Evolutionary conservation across 2,329 filamentous ascomycete species (phyloP).

Genomic region (Aspergillus felis): DNA sequence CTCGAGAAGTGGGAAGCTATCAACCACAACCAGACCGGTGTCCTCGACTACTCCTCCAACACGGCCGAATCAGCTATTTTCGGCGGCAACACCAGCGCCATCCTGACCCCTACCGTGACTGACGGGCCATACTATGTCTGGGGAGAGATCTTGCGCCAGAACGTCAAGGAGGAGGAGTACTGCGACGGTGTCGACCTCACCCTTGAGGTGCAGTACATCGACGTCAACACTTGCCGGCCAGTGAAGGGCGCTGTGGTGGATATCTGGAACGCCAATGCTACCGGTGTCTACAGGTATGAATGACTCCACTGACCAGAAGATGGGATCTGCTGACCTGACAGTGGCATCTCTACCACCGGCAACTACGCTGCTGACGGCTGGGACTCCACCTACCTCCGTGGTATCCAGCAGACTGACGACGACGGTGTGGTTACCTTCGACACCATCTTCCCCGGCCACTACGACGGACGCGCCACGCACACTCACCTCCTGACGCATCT

Average conservation of each 20-base stretch:
- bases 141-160: conserved; percentile 41
- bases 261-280: conserved; percentile 48
- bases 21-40: conserved; percentile 37
- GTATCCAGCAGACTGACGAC: conserved; percentile 44
- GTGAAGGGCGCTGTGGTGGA: conserved; percentile 39
- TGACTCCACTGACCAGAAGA: conserved; percentile 4
- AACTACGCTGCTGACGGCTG: conserved; percentile 29
- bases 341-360: conserved; percentile 24
- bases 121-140: conserved; percentile 46
- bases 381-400: conserved; percentile 47
- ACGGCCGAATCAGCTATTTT: conserved; percentile 33
- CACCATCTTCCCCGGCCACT: conserved; percentile 48
- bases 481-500: conserved; percentile 49
- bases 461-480: conserved; percentile 45
- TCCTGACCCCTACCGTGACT: conserved; percentile 42
- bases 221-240: conserved; percentile 44
- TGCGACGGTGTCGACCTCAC: conserved; percentile 41
- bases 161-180: conserved; percentile 38
- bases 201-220: conserved; percentile 46
- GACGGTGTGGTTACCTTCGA: conserved; percentile 50
- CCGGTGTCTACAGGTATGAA: conserved; percentile 41
- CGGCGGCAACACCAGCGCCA: conserved; percentile 42
- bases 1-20: conserved; percentile 37
- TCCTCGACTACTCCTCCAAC: conserved; percentile 22
- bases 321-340: not conserved